phyloP scores from a whole-genome alignment of 805 yeast genomes.

The Candida sithepensis region DNA sequence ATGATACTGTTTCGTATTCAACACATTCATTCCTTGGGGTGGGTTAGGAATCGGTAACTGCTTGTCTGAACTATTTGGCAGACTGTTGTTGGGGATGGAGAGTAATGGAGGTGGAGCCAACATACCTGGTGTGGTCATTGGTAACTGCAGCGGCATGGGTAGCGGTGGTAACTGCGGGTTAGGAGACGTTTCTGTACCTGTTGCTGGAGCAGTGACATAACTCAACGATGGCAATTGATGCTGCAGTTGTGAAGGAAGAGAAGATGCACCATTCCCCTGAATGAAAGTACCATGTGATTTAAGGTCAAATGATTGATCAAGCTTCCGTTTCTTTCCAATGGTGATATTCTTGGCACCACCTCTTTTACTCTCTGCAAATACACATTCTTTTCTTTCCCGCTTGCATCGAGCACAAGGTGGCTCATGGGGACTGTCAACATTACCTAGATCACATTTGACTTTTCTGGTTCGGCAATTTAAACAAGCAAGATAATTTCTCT shows the following conservation, averaged over 20 bases:
- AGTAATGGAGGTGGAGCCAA: background rate
- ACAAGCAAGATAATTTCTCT: slow-evolving; percentile 78
- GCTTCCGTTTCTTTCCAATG: slow-evolving; percentile 27
- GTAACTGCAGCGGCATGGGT: background rate
- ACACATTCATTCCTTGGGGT: background rate
- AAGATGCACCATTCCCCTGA: no score
- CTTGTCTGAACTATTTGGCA: background rate
- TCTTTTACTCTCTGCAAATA: slow-evolving; percentile 50
- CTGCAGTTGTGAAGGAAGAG: background rate
- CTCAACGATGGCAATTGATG: background rate
- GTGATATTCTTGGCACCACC: slow-evolving; percentile 43
- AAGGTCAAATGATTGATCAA: background rate
- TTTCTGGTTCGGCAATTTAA: slow-evolving; percentile 80
- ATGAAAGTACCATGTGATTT: background rate
- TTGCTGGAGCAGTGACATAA: background rate
- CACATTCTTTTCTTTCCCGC: slow-evolving; percentile 80
- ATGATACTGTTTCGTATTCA: background rate
- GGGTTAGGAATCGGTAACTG: slow-evolving; percentile 5
- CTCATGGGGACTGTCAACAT: slow-evolving; percentile 62
- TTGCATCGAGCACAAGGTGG: slow-evolving; percentile 86
- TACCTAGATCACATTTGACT: slow-evolving; percentile 83
- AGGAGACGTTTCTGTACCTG: background rate
- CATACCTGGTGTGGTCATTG: background rate
- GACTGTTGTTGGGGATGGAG: background rate
- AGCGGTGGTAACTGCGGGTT: background rate